phyloP scores from a whole-genome alignment of 306 rosid species.

The Albizia julibrissin region DNA sequence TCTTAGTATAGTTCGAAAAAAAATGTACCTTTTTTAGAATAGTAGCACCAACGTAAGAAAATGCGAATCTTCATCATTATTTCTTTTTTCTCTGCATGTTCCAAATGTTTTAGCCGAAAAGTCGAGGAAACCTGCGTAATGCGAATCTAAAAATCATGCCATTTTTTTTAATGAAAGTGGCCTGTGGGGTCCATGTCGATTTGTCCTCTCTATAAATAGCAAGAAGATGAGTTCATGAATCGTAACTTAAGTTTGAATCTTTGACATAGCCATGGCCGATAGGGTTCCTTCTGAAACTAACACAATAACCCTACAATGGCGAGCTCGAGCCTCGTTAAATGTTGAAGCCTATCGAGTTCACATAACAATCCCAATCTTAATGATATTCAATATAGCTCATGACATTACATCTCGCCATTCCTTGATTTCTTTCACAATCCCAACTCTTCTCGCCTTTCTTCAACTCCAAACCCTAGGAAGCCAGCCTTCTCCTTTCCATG shows the following conservation, averaged over 20 bases:
- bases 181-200: background rate
- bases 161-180: background rate
- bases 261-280: background rate
- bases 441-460: background rate
- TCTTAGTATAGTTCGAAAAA: too few relatives aligned
- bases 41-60: background rate
- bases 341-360: background rate
- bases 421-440: background rate
- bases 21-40: too few relatives aligned
- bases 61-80: too few relatives aligned
- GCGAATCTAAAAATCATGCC: background rate
- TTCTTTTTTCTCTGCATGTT: background rate
- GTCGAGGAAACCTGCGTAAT: background rate
- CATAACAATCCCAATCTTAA: background rate
- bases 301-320: background rate
- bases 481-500: background rate
- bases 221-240: background rate
- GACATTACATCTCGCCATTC: background rate
- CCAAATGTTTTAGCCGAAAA: background rate
- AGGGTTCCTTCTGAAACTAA: background rate
- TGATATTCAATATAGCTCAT: background rate
- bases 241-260: background rate
- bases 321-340: background rate
- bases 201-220: background rate
- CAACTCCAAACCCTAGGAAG: background rate